Evolutionary conservation across 2,329 filamentous ascomycete species (phyloP), one percentile per base, ranked within the genome.

Genomic region (Xylaria sp.): DNA sequence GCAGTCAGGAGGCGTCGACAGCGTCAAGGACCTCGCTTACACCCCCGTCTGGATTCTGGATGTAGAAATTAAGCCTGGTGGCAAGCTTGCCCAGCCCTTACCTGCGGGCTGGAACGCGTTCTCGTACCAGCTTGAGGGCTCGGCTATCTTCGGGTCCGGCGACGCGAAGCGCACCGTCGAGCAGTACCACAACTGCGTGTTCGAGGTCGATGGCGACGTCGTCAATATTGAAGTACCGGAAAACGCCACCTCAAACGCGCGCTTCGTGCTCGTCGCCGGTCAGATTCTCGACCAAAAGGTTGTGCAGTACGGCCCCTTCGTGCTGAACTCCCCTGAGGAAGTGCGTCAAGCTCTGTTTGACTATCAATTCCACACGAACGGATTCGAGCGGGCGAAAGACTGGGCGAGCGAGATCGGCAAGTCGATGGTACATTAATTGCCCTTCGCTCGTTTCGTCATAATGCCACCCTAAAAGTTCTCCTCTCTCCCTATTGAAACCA

Each of bases 31-130:
- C 77, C 84, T 98, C 53, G 94, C 95, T 14, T 98, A 98, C 81
- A 98, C 95, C 1, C 96, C 96, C 0, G 94, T 98, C n/a, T 98
- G 95, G 95, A 85, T 97, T 70, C 85, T 98, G 53, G 95, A 98
- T 78, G 84, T 98, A 60, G 89, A 88, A 21, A 88, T 98, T 61
- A 82, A 89, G 75, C 94, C 94, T 0, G 95, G 95, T 61, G 94
- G 93, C 55, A 88, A 85, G 67, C 84, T 98, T 72, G 85, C 84
- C 24, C 95, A 98, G 82, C 80, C 87, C 4, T 78, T 98, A 2
- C 95, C 95, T 0, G 82, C 85, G 69, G 91, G 90, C 32, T 98
- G 94, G 93, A 98, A 97, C 79, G 89, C 93, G 1, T 98, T 98
- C 76, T 90, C 91, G 17, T 98, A 98, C 79, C 91, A 89, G 3